Conservation (phyloP, 2,329 filamentous ascomycete genomes). For the Graphilbum fragrans region DNA sequence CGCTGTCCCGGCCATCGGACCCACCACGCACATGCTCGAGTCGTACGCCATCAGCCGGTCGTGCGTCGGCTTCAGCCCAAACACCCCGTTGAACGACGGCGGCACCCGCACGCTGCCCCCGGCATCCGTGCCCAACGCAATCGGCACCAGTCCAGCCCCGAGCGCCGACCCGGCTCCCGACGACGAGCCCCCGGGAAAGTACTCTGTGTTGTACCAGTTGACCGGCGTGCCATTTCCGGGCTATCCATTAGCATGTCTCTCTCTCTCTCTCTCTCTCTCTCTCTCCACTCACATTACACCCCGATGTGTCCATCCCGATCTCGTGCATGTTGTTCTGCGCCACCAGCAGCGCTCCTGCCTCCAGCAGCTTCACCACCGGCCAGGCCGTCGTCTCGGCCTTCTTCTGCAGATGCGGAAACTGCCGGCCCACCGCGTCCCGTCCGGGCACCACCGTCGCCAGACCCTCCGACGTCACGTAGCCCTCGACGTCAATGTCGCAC, state of each 20-base stretch:
- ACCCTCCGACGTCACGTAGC: slow-evolving; percentile 56
- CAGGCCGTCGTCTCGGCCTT: slow-evolving; percentile 47
- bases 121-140: slow-evolving; percentile 63
- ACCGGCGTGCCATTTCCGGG: slow-evolving; percentile 59
- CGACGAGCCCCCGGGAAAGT: slow-evolving; percentile 74
- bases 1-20: slow-evolving; percentile 65
- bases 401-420: slow-evolving; percentile 33
- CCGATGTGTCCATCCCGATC: slow-evolving; percentile 69
- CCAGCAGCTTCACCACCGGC: slow-evolving; percentile 59
- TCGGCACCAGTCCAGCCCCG: slow-evolving; percentile 59
- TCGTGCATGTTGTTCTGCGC: slow-evolving; percentile 76
- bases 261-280: not conserved
- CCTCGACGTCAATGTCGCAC: slow-evolving; percentile 63
- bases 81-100: slow-evolving; percentile 63
- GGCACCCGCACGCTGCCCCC: slow-evolving; percentile 66
- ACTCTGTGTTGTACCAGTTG: slow-evolving; percentile 64
- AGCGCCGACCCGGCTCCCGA: slow-evolving; percentile 64
- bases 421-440: slow-evolving; percentile 28
- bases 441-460: slow-evolving; percentile 32
- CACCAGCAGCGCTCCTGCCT: slow-evolving; percentile 62
- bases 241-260: slow-evolving; percentile 13
- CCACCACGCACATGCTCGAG: slow-evolving; percentile 48
- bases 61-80: slow-evolving; percentile 70
- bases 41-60: slow-evolving; percentile 50
- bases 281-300: slow-evolving; percentile 50